Conservation (phyloP, 495 filamentous ascomycete species). For the Chaetomium tenue region DNA sequence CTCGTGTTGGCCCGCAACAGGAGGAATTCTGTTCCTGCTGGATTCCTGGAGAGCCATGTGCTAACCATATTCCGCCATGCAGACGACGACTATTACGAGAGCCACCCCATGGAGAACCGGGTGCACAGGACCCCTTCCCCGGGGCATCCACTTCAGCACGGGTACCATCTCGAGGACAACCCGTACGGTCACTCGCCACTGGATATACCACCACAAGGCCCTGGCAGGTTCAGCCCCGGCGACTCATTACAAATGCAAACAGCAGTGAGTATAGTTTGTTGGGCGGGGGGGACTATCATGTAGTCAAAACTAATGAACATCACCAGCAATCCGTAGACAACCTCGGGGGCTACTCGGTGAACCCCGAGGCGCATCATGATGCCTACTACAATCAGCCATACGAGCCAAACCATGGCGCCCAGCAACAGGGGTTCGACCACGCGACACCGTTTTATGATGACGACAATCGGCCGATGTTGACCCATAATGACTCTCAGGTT, state of each 20-base stretch:
- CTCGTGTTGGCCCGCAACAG: constrained; percentile 17
- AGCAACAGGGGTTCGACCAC: constrained; percentile 46
- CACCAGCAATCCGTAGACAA: constrained; percentile 77
- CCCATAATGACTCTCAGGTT: constrained; percentile 47
- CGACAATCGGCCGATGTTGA: constrained; percentile 52
- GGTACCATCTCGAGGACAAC: constrained; percentile 71
- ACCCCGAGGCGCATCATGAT: constrained; percentile 82
- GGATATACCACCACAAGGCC: constrained; percentile 61
- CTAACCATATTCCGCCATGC: constrained; percentile 31
- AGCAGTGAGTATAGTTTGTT: constrained; percentile 53
- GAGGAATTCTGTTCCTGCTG: constrained; percentile 2
- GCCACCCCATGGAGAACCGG: constrained; percentile 53
- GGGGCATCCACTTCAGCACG: constrained; percentile 54
- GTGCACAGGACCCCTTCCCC: constrained; percentile 58
- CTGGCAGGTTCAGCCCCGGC: constrained; percentile 47
- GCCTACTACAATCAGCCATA: constrained; percentile 82
- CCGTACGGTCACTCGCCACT: constrained; percentile 58
- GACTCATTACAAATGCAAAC: constrained; percentile 71
- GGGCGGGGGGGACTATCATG: background rate
- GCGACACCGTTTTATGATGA: constrained; percentile 38
- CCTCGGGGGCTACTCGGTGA: constrained; percentile 68
- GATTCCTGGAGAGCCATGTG: background rate
- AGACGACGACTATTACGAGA: constrained; percentile 64
- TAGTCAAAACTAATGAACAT: constrained; percentile 16
- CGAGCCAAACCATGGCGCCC: constrained; percentile 59